Percentiles rank a stretch among this genome's conserved stretches.
phyloP scores from a whole-genome alignment of 768 basidiomycete genomes.

The Mycena belliarum region DNA sequence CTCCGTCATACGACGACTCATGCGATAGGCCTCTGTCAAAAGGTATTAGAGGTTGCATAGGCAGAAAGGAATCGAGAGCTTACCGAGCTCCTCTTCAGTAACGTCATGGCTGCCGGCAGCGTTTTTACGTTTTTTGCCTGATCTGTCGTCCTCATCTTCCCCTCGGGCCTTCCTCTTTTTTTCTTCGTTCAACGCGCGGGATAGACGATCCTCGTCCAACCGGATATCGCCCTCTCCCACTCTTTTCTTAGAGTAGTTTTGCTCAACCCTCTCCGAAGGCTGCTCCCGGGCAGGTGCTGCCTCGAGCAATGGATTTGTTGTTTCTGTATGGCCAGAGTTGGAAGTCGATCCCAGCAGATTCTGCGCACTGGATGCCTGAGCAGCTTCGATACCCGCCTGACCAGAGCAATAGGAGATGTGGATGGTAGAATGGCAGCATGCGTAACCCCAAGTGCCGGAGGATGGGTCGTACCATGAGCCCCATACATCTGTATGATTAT shows the following conservation, averaged over 20 bases:
- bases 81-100: conserved; percentile 86
- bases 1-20: conserved; percentile 70
- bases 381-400: conserved; percentile 76
- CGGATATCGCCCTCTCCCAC: conserved; percentile 81
- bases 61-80: conserved; percentile 25
- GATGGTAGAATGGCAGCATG: conserved; percentile 87
- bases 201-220: conserved; percentile 69
- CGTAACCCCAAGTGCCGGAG: conserved; percentile 85
- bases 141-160: conserved; percentile 57
- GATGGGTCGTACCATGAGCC: conserved; percentile 88
- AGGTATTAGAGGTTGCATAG: background rate
- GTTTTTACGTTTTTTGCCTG: conserved; percentile 61
- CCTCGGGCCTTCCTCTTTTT: conserved; percentile 72
- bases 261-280: conserved; percentile 47
- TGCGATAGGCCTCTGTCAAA: conserved; percentile 84
- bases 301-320: conserved; percentile 14
- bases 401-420: conserved; percentile 93
- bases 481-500: conserved; percentile 97
- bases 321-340: conserved; percentile 29
- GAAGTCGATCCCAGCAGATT: conserved; percentile 55
- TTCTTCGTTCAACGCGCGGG: conserved; percentile 74
- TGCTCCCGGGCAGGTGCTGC: conserved; percentile 1
- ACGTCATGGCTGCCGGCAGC: conserved; percentile 70
- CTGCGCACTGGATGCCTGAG: conserved; percentile 73
- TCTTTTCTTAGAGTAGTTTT: conserved; percentile 77